phyloP scores from a whole-genome alignment of 495 filamentous ascomycete species.

The Penicillium taxi region DNA sequence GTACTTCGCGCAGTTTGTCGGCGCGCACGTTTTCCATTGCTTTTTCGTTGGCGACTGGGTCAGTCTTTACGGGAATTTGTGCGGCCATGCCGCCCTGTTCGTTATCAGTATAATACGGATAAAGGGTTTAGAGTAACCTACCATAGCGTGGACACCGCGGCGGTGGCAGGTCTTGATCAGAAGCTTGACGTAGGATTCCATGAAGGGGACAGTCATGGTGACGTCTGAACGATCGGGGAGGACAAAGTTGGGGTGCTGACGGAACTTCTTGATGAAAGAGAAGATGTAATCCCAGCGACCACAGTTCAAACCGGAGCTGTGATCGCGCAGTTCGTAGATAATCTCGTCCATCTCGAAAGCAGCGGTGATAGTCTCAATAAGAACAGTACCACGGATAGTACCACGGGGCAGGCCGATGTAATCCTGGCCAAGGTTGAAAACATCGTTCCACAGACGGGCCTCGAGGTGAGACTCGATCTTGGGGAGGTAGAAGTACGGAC shows the following conservation, averaged over 20 bases:
- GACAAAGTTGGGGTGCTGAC: conserved; percentile 84
- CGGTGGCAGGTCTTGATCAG: conserved; percentile 97
- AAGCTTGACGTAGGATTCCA: conserved; percentile 94
- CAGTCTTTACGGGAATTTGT: conserved; percentile 96
- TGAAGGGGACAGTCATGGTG: conserved; percentile 98
- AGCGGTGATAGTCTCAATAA: conserved; percentile 97
- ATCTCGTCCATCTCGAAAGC: conserved; percentile 99
- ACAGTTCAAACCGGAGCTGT: conserved; percentile 95
- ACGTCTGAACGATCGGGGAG: conserved; percentile 86
- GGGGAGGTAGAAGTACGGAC: conserved; percentile 98
- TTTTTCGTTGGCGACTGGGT: conserved; percentile 79
- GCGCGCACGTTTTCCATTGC: conserved; percentile 90
- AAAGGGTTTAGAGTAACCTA: too few species aligned
- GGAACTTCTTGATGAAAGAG: conserved; percentile 99
- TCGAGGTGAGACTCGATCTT: conserved; percentile 99
- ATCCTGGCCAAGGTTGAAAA: conserved; percentile 95
- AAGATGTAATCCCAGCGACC: conserved; percentile 99
- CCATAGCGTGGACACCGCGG: conserved; percentile 95
- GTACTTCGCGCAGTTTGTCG: conserved; percentile 94
- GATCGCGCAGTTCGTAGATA: conserved; percentile 97
- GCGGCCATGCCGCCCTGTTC: conserved; percentile 99
- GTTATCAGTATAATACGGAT: too few species aligned
- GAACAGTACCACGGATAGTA: conserved; percentile 88
- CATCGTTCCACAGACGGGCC: conserved; percentile 97
- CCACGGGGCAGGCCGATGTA: conserved; percentile 80